Conservation (phyloP, 441 rosid genomes). For the Viola pubescens region DNA sequence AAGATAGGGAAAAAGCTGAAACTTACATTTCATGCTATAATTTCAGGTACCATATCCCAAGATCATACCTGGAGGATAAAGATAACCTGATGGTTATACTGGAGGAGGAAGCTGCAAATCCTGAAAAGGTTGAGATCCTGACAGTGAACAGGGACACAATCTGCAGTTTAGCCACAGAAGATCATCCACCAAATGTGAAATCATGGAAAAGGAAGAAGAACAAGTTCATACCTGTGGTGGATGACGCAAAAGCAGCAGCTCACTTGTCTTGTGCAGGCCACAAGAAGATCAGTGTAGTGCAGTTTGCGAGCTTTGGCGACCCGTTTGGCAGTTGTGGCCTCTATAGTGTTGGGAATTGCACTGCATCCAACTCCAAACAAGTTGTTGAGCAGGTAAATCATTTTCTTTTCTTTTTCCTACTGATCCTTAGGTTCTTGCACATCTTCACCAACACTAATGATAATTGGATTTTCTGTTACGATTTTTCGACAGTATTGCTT, state of each 20-base stretch:
- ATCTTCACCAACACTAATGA: too few species aligned
- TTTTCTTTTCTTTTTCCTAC: neutral
- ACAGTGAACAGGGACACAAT: conserved; percentile 48
- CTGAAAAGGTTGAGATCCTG: conserved; percentile 31
- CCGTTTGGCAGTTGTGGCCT: conserved; percentile 48
- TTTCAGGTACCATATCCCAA: conserved; percentile 62
- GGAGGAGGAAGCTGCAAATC: conserved; percentile 45
- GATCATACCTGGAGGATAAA: conserved; percentile 41
- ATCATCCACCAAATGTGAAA: conserved; percentile 36
- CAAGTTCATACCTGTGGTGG: conserved; percentile 16
- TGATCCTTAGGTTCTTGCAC: neutral
- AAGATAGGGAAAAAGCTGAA: neutral
- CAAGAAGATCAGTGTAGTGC: conserved; percentile 33
- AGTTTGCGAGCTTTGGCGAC: conserved; percentile 58
- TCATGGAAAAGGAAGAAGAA: conserved; percentile 33
- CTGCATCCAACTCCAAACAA: conserved; percentile 27
- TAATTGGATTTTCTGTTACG: neutral
- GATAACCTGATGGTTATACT: conserved; percentile 45
- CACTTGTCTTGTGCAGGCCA: conserved; percentile 32
- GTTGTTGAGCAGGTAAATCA: conserved; percentile 40
- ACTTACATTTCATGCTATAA: neutral
- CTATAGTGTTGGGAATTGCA: conserved; percentile 36
- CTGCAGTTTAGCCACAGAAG: conserved; percentile 39
- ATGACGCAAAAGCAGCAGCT: conserved; percentile 28
- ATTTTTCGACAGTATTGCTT: conserved; percentile 40